Base-by-base conservation (phyloP, 163 green algal species). In the Prototheca cutis region DNA sequence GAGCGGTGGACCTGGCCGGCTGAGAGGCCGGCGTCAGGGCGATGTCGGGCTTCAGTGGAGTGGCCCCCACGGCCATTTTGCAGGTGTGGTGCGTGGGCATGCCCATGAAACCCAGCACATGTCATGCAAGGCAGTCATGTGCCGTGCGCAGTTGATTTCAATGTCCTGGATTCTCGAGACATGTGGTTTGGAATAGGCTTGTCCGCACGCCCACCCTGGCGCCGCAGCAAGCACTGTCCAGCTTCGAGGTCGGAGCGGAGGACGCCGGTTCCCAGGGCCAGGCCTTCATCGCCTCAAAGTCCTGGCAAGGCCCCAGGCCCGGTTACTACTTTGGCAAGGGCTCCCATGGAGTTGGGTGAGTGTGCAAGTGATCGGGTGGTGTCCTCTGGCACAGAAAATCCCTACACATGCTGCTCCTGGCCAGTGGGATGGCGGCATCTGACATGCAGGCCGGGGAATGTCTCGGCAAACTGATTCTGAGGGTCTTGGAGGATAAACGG, bases 281-380 rank as follows among this genome's bases (percentile, higher is more conserved):
- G 8, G 19, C 48, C 18, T 82, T 76, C 42, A 24, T 68, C 18
- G 40, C 64, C 13, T 47, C 53, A 6, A 28, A 48, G 1, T 36
- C 27, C 19, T 69, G 65, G 23, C 34, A 60, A 27, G 62, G 67
- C 40, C 28, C 57, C 13, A 53, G 57, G 49, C 36, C 53, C 8
- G 55, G 75, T 24, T 81, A 73, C 51, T 81, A 65, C 40, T 81
- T 81, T 48, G 28, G 32, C 27, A 40, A 31, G 6, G 70, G 74
- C 1, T 2, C 51, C 0, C 30, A 39, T 3, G 74, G 74, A 25
- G 27, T 68, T 3, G 74, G 74, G 65, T 84, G 65, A 56, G 69
- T 24, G 17, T 27, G 29, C 19, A 31, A 25, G 13, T 17, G 30
- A 1, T 42, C 21, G 25, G 39, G 40, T 4, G n/a, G 25, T 47